These are phyloP conservation scores for Saksenaea oblongispora DNA, from an alignment of 371 early-diverging fungal genomes.

Conservation along the genomic window DNA sequence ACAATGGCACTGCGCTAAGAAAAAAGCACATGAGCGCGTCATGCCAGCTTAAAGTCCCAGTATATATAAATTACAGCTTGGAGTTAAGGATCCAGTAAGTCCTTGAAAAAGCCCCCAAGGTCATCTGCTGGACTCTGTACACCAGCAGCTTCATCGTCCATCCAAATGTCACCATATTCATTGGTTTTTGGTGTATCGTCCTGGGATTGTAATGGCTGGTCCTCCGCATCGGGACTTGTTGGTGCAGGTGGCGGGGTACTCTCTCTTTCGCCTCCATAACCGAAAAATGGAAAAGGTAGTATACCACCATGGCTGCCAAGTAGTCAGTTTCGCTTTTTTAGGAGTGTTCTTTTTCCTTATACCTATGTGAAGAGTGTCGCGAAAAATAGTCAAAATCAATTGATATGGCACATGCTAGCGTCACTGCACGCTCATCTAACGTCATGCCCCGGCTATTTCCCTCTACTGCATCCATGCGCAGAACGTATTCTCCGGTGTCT, in stretches of 20 bases:
- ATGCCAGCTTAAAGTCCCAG: too few relatives aligned
- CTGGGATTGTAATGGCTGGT: slow-evolving; percentile 8
- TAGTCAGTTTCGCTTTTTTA: slow-evolving; percentile 10
- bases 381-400: slow-evolving; percentile 93
- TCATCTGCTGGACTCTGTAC: slow-evolving; percentile 35
- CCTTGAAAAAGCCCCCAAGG: slow-evolving; percentile 26
- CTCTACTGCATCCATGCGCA: slow-evolving; percentile 74
- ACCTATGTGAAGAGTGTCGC: slow-evolving; percentile 72
- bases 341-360: too few relatives aligned
- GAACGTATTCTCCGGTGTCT: slow-evolving; percentile 82
- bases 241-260: slow-evolving; percentile 6
- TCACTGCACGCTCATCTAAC: slow-evolving; percentile 83
- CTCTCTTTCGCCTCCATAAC: slow-evolving; percentile 36
- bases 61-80: too few relatives aligned
- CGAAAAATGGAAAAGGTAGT: slow-evolving; percentile 50
- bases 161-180: slow-evolving; percentile 42
- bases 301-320: slow-evolving; percentile 33
- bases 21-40: too few relatives aligned
- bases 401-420: slow-evolving; percentile 82
- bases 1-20: too few relatives aligned
- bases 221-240: slow-evolving; percentile 5
- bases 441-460: slow-evolving; percentile 61
- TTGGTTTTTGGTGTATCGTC: slow-evolving; percentile 9
- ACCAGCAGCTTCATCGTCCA: slow-evolving; percentile 47
- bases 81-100: background rate